These are phyloP conservation scores for Chrysanthemum lavandulifolium DNA, from an alignment of 129 eudicot species.

Conservation along the genomic window DNA sequence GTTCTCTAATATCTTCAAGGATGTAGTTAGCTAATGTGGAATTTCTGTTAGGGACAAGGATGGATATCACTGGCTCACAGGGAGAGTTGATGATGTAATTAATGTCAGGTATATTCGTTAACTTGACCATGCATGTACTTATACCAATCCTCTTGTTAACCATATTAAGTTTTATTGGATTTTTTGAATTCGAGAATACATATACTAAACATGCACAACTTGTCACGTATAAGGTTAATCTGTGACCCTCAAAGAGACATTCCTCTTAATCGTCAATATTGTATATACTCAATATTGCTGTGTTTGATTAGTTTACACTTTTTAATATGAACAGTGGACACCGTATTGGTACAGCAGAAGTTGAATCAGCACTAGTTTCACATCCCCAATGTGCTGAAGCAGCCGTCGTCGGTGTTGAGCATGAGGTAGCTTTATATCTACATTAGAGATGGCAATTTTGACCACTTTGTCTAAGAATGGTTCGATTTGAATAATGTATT, in stretches of 20 bases:
- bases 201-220: not conserved
- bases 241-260: not conserved
- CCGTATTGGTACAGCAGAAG: conserved; percentile 98
- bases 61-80: conserved; percentile 96
- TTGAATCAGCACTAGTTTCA: conserved; percentile 97
- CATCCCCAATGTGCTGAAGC: conserved; percentile 98
- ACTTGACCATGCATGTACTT: not conserved
- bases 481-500: not conserved
- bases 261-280: conserved; percentile 3
- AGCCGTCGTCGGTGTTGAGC: conserved; percentile 98
- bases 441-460: conserved; percentile 3
- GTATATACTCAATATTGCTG: not conserved
- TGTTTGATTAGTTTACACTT: conserved; percentile 9
- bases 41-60: conserved; percentile 67
- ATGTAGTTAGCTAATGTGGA: not conserved
- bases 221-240: conserved; percentile 10
- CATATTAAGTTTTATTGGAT: conserved; percentile 1
- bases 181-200: not conserved
- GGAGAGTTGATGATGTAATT: conserved; percentile 94
- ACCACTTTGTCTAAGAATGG: not conserved
- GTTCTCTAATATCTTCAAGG: not conserved
- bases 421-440: conserved; percentile 60
- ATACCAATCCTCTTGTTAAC: not conserved
- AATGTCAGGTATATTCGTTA: conserved; percentile 67
- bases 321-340: conserved; percentile 67